phyloP scores from a whole-genome alignment of 768 basidiomycete species.

The Boletus rubescentipes region DNA sequence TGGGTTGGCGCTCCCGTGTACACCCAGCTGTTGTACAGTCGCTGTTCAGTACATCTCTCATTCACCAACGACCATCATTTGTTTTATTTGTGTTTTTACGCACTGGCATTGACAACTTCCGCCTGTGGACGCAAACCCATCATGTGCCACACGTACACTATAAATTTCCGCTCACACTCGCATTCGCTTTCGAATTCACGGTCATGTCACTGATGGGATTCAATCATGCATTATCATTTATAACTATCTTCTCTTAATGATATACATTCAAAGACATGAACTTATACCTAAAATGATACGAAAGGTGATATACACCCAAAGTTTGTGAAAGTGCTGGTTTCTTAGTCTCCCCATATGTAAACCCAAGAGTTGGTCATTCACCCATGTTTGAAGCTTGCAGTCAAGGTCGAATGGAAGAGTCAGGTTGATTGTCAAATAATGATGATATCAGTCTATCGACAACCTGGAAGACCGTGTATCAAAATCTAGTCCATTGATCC shows the following conservation, averaged over 20 bases:
- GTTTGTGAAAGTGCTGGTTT: too few relatives aligned
- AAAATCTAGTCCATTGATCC: constrained; percentile 49
- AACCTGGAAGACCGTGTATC: background rate
- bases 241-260: constrained; percentile 27
- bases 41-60: constrained; percentile 20
- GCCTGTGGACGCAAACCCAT: constrained; percentile 10
- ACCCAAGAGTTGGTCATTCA: too few relatives aligned
- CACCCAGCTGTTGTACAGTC: constrained; percentile 25
- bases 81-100: constrained; percentile 22
- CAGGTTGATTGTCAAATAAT: background rate
- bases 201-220: constrained; percentile 21
- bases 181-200: constrained; percentile 22
- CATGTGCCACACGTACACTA: constrained; percentile 9
- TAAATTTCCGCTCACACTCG: constrained; percentile 14
- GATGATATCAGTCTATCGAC: background rate
- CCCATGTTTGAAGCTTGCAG: background rate
- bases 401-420: too few relatives aligned
- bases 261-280: constrained; percentile 14
- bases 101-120: constrained; percentile 14
- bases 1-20: constrained; percentile 17
- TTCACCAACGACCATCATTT: constrained; percentile 23
- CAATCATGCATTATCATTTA: constrained; percentile 32
- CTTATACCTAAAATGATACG: background rate
- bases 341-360: too few relatives aligned
- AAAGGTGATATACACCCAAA: too few relatives aligned